Evolutionary conservation across 768 basidiomycete species (phyloP), one percentile per base, ranked within the genome.

Genomic region (Boletus subparvulus): DNA sequence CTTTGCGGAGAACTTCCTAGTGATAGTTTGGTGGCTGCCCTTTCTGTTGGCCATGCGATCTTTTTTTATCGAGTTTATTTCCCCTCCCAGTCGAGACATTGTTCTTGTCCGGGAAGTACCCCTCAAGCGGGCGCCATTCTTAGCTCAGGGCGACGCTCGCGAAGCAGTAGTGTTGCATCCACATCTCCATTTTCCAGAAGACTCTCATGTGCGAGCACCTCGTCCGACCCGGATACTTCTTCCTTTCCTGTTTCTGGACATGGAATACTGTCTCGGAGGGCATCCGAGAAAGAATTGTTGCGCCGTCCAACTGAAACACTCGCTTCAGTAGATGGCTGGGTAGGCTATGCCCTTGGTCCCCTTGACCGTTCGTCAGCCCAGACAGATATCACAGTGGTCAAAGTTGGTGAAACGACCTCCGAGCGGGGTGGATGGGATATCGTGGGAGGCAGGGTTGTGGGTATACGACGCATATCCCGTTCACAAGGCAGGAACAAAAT

Each of bases 351-450:
- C 5, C 58, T 76, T 26, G 64, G 77, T 62, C 73, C 74, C 21
- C 70, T 77, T 13, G 69, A 77, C 46, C 72, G 63, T 30, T 58
- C 72, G 10, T 78, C 65, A 42, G 60, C 67, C 44, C 70, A 75
- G 35, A 79, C 81, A 52, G 80, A 80, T 50, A 77, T 85, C n/a
- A 74, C 80, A 28, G 74, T 88, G 19, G 70, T 80, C 41, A 75
- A 77, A 44, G 75, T 80, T 17, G 79, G 77, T 8, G 84, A 88
- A 59, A 74, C 85, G 8, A 78, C 77, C 13, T 86, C 83, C 61
- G 90, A 94, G 56, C 80, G 91, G 49, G 91, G 92, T 13, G 80
- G 82, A 4, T 95, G 93, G 93, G 89, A 85, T 61, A 69, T 87
- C 21, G 69, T 77, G 40, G 77, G 73, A 24, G 77, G 77, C n/a